Base-by-base conservation (phyloP, 2,329 filamentous ascomycete species). In the Diaporthe eres region DNA sequence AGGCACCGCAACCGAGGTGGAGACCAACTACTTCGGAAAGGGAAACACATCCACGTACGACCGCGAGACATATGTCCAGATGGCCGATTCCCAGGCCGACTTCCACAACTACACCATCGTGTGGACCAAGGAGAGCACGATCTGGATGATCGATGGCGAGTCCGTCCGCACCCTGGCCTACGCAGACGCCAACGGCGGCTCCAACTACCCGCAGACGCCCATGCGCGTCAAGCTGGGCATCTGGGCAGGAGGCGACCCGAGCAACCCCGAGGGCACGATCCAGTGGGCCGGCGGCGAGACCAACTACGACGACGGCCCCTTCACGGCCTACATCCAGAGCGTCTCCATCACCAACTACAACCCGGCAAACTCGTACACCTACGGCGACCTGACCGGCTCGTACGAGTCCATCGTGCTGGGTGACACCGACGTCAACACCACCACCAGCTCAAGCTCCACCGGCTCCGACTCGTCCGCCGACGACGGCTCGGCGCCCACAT, bases 21-120 rank as follows among this genome's bases (percentile, higher is more conserved):
- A 97, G 84, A 92, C 90, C 80, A 98, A 98, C 85, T 98, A 96
- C 85, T 94, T 94, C 82, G 91, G 92, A 83, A 93, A 94, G 85
- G 93, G 92, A 72, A 88, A 94, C 83, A 91, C 90, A 42, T 90
- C 90, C 9, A 88, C 88, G 49, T 94, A 90, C 80, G 90, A 94
- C 82, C 91, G 92, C 75, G 92, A 90, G 80, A 86, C 86, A 42
- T 90, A 89, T 84, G 86, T 90, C 80, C 78, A 85, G n/a, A 87
- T 93, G 72, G 78, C 81, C 67, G 85, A 86, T 78, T 86, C 90
- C 15, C 88, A 87, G 79, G 82, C 83, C 53, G 85, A 85, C 5
- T 88, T 87, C 81, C 92, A 94, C 88, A 94, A 89, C 74, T 95
- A 94, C 85, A 84, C 89, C 17, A 81, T 95, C 75, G 89, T 93